A percentile compares a stretch with the other conserved stretches of the same genome.
Evolutionary conservation across 805 yeast species (phyloP).

Genomic region (Ogataea allantospora): DNA sequence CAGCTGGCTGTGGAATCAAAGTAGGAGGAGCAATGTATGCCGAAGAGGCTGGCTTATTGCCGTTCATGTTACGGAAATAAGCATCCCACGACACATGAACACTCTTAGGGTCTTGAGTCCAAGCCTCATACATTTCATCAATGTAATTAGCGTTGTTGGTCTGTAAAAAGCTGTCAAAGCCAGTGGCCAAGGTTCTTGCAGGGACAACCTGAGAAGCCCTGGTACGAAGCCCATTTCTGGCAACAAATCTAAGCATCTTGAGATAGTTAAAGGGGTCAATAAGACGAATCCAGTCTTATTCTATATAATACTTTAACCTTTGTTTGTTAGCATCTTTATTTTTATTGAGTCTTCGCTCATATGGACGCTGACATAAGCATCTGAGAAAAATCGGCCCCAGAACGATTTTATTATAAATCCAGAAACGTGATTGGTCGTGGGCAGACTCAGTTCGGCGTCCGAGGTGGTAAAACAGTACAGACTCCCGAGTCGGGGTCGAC

Average conservation of each 20-base stretch:
- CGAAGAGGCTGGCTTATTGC: slow-evolving; percentile 61
- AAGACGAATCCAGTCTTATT: slow-evolving; percentile 5
- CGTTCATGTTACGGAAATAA: slow-evolving; percentile 84
- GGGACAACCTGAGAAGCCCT: slow-evolving; percentile 10
- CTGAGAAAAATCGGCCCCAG: background rate
- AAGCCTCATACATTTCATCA: slow-evolving; percentile 96
- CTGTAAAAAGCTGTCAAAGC: slow-evolving; percentile 73
- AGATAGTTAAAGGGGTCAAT: background rate
- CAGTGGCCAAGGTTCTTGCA: slow-evolving; percentile 33
- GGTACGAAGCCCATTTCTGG: slow-evolving; percentile 25
- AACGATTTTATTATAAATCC: slow-evolving; percentile 9
- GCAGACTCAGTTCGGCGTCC: slow-evolving; percentile 12
- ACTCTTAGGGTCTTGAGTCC: slow-evolving; percentile 85
- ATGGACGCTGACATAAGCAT: slow-evolving; percentile 14
- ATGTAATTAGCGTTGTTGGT: slow-evolving; percentile 86
- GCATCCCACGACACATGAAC: slow-evolving; percentile 98
- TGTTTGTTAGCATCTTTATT: slow-evolving; percentile 4
- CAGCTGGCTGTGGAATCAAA: slow-evolving; percentile 74
- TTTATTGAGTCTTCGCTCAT: slow-evolving; percentile 4
- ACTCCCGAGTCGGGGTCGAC: slow-evolving; percentile 12
- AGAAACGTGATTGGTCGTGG: slow-evolving; percentile 10
- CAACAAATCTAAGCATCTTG: slow-evolving; percentile 31
- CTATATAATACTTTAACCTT: background rate
- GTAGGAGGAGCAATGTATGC: slow-evolving; percentile 95
- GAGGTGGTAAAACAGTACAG: slow-evolving; percentile 8